phyloP scores from a whole-genome alignment of 768 basidiomycete species.

The Suillus brevipes region DNA sequence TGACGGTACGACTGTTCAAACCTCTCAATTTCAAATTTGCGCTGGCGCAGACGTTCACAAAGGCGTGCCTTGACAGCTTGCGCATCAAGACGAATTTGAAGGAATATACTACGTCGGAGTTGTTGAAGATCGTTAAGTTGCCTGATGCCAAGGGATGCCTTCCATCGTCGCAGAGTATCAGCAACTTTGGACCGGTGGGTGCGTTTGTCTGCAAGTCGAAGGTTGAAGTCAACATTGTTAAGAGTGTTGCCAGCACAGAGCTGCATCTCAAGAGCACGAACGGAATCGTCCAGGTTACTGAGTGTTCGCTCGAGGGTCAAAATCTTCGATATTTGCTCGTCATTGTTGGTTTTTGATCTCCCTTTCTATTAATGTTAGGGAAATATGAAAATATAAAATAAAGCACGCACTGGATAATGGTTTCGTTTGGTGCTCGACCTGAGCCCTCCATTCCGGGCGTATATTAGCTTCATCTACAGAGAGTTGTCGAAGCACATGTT shows the following conservation, averaged over 20 bases:
- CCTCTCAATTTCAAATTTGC: background rate
- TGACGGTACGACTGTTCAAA: background rate
- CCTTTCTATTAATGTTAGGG: background rate
- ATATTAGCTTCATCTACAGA: background rate
- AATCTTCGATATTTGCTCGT: background rate
- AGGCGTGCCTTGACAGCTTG: background rate
- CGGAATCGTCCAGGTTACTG: background rate
- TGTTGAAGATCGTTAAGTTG: background rate
- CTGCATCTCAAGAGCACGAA: background rate
- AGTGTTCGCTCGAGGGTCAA: background rate
- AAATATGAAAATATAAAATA: background rate
- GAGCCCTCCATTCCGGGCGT: background rate
- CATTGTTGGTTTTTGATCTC: conserved; percentile 1
- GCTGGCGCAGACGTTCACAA: background rate
- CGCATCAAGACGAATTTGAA: background rate
- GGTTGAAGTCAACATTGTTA: background rate
- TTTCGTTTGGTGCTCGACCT: background rate
- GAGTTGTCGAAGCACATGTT: too few species aligned
- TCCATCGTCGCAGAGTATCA: background rate
- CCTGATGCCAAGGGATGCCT: background rate
- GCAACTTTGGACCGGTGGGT: background rate
- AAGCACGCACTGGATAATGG: background rate
- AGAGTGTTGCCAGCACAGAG: background rate
- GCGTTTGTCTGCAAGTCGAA: background rate
- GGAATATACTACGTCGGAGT: background rate